Conservation (phyloP, 352 stramenopile genomes). For the Globisporangium carolinianum region DNA sequence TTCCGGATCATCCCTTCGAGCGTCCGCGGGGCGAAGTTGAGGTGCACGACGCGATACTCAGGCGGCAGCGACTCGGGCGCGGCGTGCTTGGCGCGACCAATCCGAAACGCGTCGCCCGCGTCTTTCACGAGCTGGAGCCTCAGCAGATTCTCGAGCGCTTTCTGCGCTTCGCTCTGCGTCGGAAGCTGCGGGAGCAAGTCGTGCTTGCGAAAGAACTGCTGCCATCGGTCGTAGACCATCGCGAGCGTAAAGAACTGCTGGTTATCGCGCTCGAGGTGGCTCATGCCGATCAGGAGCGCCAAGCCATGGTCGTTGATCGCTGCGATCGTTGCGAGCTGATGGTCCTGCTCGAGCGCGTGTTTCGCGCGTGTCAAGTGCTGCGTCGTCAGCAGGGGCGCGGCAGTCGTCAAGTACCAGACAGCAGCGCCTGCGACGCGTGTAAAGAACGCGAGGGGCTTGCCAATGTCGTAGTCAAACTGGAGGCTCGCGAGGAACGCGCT, state of each 20-base stretch:
- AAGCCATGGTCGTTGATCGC: conserved; percentile 61
- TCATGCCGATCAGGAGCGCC: conserved; percentile 74
- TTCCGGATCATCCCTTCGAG: conserved; percentile 71
- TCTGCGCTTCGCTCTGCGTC: conserved; percentile 61
- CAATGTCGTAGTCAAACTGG: conserved; percentile 73
- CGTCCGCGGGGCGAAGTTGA: conserved; percentile 65
- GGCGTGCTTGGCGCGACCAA: conserved; percentile 41
- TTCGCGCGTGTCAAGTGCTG: conserved; percentile 47
- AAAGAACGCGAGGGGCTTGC: conserved; percentile 63
- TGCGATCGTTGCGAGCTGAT: conserved; percentile 66
- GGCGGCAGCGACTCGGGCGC: conserved; percentile 44
- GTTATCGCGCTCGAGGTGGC: conserved; percentile 58
- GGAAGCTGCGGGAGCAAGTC: conserved; percentile 56
- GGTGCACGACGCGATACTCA: conserved; percentile 67
- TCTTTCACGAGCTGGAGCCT: conserved; percentile 67
- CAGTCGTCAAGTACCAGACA: conserved; percentile 32
- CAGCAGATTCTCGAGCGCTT: conserved; percentile 69
- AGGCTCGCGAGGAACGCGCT: conserved; percentile 44
- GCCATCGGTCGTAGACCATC: conserved; percentile 79
- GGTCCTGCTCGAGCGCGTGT: conserved; percentile 56
- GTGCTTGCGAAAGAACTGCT: conserved; percentile 74
- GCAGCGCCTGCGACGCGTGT: conserved; percentile 44
- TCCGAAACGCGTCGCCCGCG: conserved; percentile 64
- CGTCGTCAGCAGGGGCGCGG: conserved; percentile 28
- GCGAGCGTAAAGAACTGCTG: conserved; percentile 70